Evolutionary conservation across 495 filamentous ascomycete species (phyloP).

Genomic region (Collariella sp.): DNA sequence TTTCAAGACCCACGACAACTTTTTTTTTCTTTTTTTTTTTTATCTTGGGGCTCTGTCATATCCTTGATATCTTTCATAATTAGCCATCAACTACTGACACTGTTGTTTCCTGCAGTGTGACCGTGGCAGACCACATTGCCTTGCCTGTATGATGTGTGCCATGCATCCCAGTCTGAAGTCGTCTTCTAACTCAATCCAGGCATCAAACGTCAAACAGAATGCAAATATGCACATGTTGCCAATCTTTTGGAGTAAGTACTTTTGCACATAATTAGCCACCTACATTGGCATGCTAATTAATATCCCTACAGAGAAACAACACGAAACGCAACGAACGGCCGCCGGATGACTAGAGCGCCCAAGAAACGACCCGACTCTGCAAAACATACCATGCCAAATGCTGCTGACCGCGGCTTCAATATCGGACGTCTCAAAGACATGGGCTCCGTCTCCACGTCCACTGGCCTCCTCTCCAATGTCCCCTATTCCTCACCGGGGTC

Average conservation of each 20-base stretch:
- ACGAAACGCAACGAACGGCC: conserved; percentile 40
- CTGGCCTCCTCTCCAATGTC: conserved; percentile 57
- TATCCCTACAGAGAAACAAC: conserved; percentile 37
- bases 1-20: too few relatives aligned
- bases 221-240: conserved; percentile 58
- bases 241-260: conserved; percentile 61
- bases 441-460: conserved; percentile 41
- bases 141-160: conserved; percentile 47
- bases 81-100: too few relatives aligned
- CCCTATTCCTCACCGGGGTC: conserved; percentile 54
- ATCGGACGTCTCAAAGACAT: conserved; percentile 28
- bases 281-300: neutral
- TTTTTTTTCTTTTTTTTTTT: neutral
- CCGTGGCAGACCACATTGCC: conserved; percentile 51
- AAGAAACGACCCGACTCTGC: conserved; percentile 34
- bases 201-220: conserved; percentile 60
- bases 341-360: conserved; percentile 51
- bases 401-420: conserved; percentile 38
- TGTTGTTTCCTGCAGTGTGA: conserved; percentile 39
- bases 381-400: conserved; percentile 33
- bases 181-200: conserved; percentile 25
- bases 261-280: too few relatives aligned
- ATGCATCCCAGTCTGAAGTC: neutral
- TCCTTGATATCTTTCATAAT: too few relatives aligned
- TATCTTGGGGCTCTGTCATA: neutral